Evolutionary conservation across 2,329 filamentous ascomycete species (phyloP).

Genomic region (Rhinocladiella similis): DNA sequence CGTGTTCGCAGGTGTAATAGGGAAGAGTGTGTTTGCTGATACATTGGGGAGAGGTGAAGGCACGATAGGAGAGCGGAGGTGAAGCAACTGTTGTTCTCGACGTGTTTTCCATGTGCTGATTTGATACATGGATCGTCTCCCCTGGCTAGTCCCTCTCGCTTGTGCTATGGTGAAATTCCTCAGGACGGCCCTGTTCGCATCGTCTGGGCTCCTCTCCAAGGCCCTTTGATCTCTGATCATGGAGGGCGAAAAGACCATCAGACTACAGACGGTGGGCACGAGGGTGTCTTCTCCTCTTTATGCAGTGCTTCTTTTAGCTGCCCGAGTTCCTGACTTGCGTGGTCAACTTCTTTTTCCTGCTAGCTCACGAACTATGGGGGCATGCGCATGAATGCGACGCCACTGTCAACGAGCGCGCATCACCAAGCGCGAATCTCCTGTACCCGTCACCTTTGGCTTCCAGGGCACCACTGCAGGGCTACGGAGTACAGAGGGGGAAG

Average conservation of each 20-base stretch:
- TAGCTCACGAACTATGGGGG: background rate
- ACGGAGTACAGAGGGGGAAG: background rate
- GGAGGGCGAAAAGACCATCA: background rate
- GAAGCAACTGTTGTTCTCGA: conserved; percentile 4
- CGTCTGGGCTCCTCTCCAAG: background rate
- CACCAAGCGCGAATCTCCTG: background rate
- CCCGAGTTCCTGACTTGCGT: background rate
- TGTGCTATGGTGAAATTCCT: conserved; percentile 17
- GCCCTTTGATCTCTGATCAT: background rate
- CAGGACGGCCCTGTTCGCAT: background rate
- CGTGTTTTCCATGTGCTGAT: conserved; percentile 14
- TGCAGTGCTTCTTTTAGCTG: background rate
- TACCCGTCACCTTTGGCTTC: background rate
- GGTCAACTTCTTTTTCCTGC: background rate
- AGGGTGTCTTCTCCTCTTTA: background rate
- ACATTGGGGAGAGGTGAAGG: background rate
- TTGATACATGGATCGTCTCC: conserved; percentile 12
- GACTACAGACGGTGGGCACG: background rate
- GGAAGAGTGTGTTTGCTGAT: conserved; percentile 7
- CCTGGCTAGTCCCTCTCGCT: conserved; percentile 23
- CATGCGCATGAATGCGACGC: background rate
- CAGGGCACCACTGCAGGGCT: no score
- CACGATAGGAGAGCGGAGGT: conserved; percentile 7
- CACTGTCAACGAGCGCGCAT: background rate
- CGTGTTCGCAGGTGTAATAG: conserved; percentile 8